Evolutionary conservation across 1,284 basidiomycete species (phyloP).

Genomic region (Quambalaria eucalypti): DNA sequence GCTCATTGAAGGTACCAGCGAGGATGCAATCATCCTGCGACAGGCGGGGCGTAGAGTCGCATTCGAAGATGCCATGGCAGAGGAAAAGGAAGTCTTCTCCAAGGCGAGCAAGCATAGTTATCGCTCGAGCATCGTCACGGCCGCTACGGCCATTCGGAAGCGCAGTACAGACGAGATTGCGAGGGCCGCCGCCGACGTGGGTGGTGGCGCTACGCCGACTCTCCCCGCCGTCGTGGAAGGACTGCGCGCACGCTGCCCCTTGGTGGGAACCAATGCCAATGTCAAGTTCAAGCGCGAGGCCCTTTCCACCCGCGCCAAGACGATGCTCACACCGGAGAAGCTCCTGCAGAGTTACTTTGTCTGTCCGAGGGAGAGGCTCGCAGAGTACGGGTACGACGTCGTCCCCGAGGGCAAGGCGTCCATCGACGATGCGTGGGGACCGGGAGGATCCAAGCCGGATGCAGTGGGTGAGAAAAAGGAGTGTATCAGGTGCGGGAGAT

Average conservation of each 20-base stretch:
- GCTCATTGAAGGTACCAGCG: neutral
- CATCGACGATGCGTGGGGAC: slow-evolving; percentile 18
- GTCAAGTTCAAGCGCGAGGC: slow-evolving; percentile 52
- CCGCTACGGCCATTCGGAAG: neutral
- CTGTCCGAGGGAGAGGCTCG: slow-evolving; percentile 24
- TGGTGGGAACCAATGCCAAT: slow-evolving; percentile 54
- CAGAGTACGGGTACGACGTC: slow-evolving; percentile 22
- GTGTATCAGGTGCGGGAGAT: slow-evolving; percentile 31
- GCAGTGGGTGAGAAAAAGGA: slow-evolving; percentile 23
- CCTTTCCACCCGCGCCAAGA: neutral
- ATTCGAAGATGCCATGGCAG: neutral
- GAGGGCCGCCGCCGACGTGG: neutral
- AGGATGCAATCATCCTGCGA: neutral
- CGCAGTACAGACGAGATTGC: neutral
- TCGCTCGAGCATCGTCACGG: neutral
- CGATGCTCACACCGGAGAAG: slow-evolving; percentile 15
- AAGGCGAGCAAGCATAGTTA: neutral
- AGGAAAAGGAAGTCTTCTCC: neutral
- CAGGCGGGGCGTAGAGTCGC: neutral
- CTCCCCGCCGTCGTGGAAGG: too few species aligned
- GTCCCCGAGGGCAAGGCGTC: neutral
- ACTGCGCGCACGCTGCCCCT: neutral
- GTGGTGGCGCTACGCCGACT: neutral
- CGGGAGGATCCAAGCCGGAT: slow-evolving; percentile 20
- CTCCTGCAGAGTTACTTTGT: slow-evolving; percentile 22